A percentile compares a stretch with the other conserved stretches of the same genome.
These are phyloP conservation scores for Rhododendron henanense DNA, from an alignment of 148 eudicot species.

Conservation along the genomic window DNA sequence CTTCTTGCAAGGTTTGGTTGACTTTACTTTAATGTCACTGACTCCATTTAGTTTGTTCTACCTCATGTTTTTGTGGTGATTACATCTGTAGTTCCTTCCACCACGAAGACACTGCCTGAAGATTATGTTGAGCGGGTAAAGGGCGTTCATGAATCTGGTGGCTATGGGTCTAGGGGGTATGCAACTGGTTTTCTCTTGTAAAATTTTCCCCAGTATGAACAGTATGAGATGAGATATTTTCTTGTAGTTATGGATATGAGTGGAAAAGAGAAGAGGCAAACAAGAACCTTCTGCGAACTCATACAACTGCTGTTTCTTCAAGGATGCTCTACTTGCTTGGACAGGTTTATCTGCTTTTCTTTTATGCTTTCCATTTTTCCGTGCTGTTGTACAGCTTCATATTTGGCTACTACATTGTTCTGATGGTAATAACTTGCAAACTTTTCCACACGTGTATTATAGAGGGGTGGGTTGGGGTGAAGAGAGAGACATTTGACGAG, in stretches of 20 bases:
- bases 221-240: not conserved
- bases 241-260: slow-evolving; percentile 74
- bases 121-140: slow-evolving; percentile 90
- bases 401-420: not conserved
- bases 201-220: not conserved
- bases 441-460: not conserved
- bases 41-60: not conserved
- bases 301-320: slow-evolving; percentile 96
- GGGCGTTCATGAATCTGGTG: slow-evolving; percentile 80
- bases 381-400: not conserved
- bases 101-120: slow-evolving; percentile 74
- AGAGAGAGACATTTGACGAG: not conserved
- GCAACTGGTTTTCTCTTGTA: not conserved
- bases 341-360: slow-evolving; percentile 39
- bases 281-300: slow-evolving; percentile 91
- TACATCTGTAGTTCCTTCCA: slow-evolving; percentile 61
- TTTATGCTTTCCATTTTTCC: slow-evolving; percentile 1
- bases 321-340: slow-evolving; percentile 91
- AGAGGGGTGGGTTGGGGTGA: not conserved
- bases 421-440: not conserved
- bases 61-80: slow-evolving; percentile 6
- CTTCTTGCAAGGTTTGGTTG: slow-evolving; percentile 65
- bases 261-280: slow-evolving; percentile 96
- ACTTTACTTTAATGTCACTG: not conserved
- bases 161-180: slow-evolving; percentile 95